phyloP scores from a whole-genome alignment of 768 basidiomycete species.

The Podaxis sp. region DNA sequence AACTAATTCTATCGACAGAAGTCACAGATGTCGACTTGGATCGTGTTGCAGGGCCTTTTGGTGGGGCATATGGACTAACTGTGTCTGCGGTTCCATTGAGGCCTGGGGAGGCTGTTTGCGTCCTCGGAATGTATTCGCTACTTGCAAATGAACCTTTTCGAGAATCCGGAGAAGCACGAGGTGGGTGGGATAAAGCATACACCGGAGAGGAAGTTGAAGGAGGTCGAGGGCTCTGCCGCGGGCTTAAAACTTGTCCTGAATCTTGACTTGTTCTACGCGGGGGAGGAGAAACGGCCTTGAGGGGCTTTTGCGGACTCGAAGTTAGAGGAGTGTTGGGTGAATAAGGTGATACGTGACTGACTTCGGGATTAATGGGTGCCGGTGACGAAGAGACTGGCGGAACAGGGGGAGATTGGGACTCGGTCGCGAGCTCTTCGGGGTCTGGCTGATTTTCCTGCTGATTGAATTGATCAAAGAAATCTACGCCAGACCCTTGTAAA shows the following conservation, averaged over 20 bases:
- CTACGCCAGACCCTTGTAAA: neutral
- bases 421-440: neutral
- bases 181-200: neutral
- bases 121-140: conserved; percentile 4
- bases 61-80: conserved; percentile 3
- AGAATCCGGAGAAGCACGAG: conserved; percentile 6
- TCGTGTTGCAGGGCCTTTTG: neutral
- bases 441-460: neutral
- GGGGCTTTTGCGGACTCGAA: neutral
- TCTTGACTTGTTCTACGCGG: neutral
- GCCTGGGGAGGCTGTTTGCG: conserved; percentile 7
- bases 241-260: neutral
- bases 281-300: neutral
- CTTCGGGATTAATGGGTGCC: neutral
- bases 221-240: conserved; percentile 2
- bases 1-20: neutral
- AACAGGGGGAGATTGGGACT: neutral
- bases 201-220: conserved; percentile 1
- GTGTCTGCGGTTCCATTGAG: neutral
- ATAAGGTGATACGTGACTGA: neutral
- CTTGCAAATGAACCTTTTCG: neutral
- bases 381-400: neutral
- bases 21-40: conserved; percentile 1
- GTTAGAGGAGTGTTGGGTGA: neutral
- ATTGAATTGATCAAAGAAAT: neutral